Percentiles rank a stretch among this genome's conserved stretches.
Conservation (phyloP, 2,329 filamentous ascomycete genomes). For the Fusarium sp. region DNA sequence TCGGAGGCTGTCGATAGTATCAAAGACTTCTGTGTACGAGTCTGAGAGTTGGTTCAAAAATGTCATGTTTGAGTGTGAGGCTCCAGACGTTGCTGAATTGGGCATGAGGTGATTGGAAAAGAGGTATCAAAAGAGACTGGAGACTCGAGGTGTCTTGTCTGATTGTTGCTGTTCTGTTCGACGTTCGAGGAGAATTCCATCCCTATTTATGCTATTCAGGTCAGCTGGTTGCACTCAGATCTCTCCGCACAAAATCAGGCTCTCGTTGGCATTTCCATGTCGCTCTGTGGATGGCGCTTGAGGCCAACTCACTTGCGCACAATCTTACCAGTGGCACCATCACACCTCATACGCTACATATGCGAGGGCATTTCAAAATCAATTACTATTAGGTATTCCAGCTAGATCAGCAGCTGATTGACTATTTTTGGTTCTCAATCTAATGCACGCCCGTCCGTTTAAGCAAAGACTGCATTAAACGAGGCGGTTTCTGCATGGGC, state of each 20-base stretch:
- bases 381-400: background rate
- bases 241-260: background rate
- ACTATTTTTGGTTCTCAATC: background rate
- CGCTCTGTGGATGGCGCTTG: background rate
- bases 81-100: no score
- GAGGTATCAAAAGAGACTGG: background rate
- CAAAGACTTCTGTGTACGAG: slow-evolving; percentile 27
- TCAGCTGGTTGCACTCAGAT: no score
- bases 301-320: background rate
- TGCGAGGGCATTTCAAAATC: background rate
- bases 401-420: background rate
- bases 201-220: background rate
- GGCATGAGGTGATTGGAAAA: no score
- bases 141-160: background rate
- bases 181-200: background rate
- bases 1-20: slow-evolving; percentile 51
- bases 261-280: background rate
- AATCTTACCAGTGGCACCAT: background rate
- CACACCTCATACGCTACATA: background rate
- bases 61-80: no score
- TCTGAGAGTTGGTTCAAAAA: background rate
- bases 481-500: background rate
- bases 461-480: background rate
- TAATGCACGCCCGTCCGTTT: background rate
- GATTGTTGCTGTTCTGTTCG: background rate